Percentiles rank a stretch among this genome's conserved stretches.
These are phyloP conservation scores for Exophiala lecanii-corni DNA, from an alignment of 2,329 filamentous ascomycete species.

Conservation along the genomic window DNA sequence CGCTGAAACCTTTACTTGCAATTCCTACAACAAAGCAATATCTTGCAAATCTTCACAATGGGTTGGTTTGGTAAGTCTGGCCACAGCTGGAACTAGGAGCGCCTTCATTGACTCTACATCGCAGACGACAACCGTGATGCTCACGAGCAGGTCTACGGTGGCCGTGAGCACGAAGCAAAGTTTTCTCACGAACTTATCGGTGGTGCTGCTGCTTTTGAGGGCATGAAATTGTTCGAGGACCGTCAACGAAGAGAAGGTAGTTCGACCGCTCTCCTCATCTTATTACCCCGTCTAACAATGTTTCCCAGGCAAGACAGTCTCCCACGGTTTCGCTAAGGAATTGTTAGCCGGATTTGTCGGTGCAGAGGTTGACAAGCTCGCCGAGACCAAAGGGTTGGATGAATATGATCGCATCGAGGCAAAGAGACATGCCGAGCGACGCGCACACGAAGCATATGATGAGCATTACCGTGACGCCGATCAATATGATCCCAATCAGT, in stretches of 20 bases:
- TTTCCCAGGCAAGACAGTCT: constrained; percentile 60
- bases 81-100: not conserved
- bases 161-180: constrained; percentile 53
- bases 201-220: constrained; percentile 71
- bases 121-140: constrained; percentile 49
- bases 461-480: constrained; percentile 53
- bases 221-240: constrained; percentile 76
- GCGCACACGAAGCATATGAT: constrained; percentile 58
- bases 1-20: too few species aligned
- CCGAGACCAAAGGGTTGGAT: constrained; percentile 65
- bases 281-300: not conserved
- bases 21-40: too few species aligned
- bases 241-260: constrained; percentile 64
- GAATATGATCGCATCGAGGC: constrained; percentile 55
- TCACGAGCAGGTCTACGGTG: constrained; percentile 52
- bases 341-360: constrained; percentile 66
- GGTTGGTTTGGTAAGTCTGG: constrained; percentile 25
- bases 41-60: constrained; percentile 27
- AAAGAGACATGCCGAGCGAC: constrained; percentile 54
- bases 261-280: constrained; percentile 21
- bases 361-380: constrained; percentile 70
- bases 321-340: constrained; percentile 73
- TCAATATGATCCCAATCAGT: constrained; percentile 50
- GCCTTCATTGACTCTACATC: not conserved
- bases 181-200: constrained; percentile 70